Evolutionary conservation across 305 asterid genomes (phyloP).

Genomic region (Petunia hybrid): DNA sequence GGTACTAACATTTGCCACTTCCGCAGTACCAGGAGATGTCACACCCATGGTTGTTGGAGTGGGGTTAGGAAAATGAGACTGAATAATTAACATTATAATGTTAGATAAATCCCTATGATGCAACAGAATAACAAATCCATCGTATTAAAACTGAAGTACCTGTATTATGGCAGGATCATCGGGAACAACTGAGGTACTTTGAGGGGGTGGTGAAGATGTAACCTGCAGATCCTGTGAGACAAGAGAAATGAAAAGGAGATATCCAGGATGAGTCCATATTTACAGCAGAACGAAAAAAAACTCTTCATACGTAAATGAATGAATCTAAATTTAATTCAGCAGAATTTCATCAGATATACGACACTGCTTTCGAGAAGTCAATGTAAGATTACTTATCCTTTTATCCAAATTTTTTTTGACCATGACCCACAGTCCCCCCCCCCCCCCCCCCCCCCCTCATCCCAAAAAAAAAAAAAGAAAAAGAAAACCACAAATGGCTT

Average conservation of each 20-base stretch:
- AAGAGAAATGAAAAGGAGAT: background rate
- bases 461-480: too few relatives aligned
- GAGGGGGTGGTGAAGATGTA: constrained; percentile 36
- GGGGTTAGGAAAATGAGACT: constrained; percentile 33
- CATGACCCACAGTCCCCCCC: background rate
- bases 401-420: too few relatives aligned
- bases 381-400: constrained; percentile 16
- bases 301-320: background rate
- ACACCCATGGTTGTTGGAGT: constrained; percentile 32
- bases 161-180: constrained; percentile 52
- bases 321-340: background rate
- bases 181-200: constrained; percentile 37
- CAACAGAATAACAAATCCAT: background rate
- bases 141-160: constrained; percentile 31
- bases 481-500: background rate
- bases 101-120: background rate
- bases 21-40: constrained; percentile 33
- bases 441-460: background rate
- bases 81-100: constrained; percentile 23
- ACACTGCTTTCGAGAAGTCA: background rate
- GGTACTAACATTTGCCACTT: constrained; percentile 33
- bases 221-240: constrained; percentile 44
- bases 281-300: constrained; percentile 13
- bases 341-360: constrained; percentile 11
- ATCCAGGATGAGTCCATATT: background rate